Percentiles rank a stretch among this genome's conserved stretches.
Conservation (phyloP, 768 basidiomycete species). For the Pluteus cervinus region DNA sequence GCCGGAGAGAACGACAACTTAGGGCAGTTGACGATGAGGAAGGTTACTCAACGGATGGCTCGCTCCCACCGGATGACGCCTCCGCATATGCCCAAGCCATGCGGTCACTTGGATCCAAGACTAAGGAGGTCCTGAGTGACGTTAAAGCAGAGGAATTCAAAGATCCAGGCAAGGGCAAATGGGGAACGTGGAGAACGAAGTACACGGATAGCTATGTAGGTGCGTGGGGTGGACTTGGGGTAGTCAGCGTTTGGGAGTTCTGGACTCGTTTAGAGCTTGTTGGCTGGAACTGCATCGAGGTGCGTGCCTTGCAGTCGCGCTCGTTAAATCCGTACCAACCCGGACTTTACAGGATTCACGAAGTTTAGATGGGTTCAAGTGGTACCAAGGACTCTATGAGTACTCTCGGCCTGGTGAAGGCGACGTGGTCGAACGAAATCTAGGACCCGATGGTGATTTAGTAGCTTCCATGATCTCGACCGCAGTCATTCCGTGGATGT, state of each 20-base stretch:
- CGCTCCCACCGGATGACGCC: conserved; percentile 58
- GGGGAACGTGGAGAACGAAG: conserved; percentile 66
- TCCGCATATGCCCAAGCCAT: conserved; percentile 66
- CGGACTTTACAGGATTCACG: conserved; percentile 33
- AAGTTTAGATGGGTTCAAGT: conserved; percentile 73
- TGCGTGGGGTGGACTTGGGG: conserved; percentile 88
- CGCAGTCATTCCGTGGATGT: conserved; percentile 68
- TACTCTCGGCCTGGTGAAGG: conserved; percentile 58
- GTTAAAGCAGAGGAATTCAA: conserved; percentile 81
- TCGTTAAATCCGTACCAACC: conserved; percentile 6
- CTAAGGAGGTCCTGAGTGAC: conserved; percentile 63
- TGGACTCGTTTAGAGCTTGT: conserved; percentile 85
- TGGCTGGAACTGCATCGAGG: conserved; percentile 86
- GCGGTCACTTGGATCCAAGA: conserved; percentile 42
- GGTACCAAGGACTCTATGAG: conserved; percentile 74
- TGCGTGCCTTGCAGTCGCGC: conserved; percentile 22
- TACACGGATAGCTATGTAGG: conserved; percentile 79
- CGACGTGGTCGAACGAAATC: conserved; percentile 44
- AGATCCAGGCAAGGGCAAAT: conserved; percentile 65
- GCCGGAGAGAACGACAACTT: conserved; percentile 28
- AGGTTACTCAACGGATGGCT: conserved; percentile 85
- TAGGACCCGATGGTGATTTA: conserved; percentile 83
- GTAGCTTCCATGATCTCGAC: conserved; percentile 87
- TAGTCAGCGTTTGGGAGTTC: conserved; percentile 91
- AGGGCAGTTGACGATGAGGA: conserved; percentile 45